Evolutionary conservation across 805 yeast species (phyloP).

Genomic region (Saccharomycopsis malanga): DNA sequence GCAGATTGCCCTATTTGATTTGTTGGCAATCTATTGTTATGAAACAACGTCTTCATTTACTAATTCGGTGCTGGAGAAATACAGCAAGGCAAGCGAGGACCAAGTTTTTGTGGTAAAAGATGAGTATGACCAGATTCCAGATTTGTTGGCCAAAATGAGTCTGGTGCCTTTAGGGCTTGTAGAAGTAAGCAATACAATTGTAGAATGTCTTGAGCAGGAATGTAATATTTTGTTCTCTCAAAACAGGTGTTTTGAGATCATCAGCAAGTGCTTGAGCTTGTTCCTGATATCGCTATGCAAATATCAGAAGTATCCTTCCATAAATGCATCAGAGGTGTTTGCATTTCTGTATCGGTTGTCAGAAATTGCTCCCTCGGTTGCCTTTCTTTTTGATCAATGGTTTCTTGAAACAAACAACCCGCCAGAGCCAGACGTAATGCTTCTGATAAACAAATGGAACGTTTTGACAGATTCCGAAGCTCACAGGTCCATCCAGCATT

Average conservation of each 20-base stretch:
- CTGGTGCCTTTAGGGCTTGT: background rate
- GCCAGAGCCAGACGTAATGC: conserved; percentile 7
- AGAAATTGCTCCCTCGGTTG: background rate
- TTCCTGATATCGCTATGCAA: background rate
- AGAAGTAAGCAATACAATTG: background rate
- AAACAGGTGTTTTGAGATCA: background rate
- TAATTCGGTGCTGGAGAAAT: background rate
- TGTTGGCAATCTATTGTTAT: background rate
- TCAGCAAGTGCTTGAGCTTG: background rate
- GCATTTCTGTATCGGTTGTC: conserved; percentile 1
- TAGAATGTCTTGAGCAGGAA: background rate
- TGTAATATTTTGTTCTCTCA: background rate
- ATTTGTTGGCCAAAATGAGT: background rate
- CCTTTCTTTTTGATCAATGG: conserved; percentile 5
- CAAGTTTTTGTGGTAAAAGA: too few species aligned
- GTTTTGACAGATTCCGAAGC: background rate
- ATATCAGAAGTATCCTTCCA: background rate
- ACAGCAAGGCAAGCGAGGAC: background rate
- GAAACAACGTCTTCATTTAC: background rate
- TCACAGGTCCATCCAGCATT: background rate
- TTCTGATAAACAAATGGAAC: background rate
- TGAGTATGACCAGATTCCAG: background rate
- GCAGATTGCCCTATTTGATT: background rate
- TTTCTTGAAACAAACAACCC: background rate
- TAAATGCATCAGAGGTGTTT: background rate